Base-by-base conservation (phyloP, 169 alveolate genomes). In the Plasmodium gonderi region DNA sequence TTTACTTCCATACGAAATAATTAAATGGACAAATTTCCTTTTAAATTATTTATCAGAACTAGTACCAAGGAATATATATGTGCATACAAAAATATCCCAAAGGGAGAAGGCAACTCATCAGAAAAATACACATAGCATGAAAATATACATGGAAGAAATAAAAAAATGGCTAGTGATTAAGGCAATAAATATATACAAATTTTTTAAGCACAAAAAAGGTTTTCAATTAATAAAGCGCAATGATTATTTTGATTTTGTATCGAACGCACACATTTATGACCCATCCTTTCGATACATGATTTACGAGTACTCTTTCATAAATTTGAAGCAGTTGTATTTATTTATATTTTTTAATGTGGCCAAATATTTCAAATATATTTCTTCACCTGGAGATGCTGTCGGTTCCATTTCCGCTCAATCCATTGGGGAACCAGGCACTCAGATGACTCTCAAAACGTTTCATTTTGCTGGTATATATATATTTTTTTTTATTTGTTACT, bases 381-480 rank as follows among this genome's bases (percentile, higher is more conserved):
- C 97, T 67, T 97, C 97, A 69, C 99, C 99, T 0, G 99, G 99
- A n/a, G 99, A 99, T 92, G 99, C 99, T 8, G 99, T 98, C 3
- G 99, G 99, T 3, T 99, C 99, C 2, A 98, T 98, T 54, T 99
- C 99, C 4, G 99, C 99, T 6, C 99, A 99, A 95, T 98, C 99
- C n/a, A 98, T 99, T 60, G 99, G 99, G 7, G 99, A 99, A 67
- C 99, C 99, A 3, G 99, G 99, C 17, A 99, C 99, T 1, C 99
- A 99, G 93, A 99, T 99, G 99, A 99, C 99, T n/a, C 93, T 99
- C 80, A 99, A 99, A 96, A 98, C 99, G 54, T 99, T 99, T 95
- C 99, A 99, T 95, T 98, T 98, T 92, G 99, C 99, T 5, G 99
- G 97, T 75, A 77, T 4, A 12, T 5, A 23, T 17, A 23, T n/a